These are phyloP conservation scores for Pyrenula aspistea DNA, from an alignment of 495 filamentous ascomycete genomes.

Conservation along the genomic window DNA sequence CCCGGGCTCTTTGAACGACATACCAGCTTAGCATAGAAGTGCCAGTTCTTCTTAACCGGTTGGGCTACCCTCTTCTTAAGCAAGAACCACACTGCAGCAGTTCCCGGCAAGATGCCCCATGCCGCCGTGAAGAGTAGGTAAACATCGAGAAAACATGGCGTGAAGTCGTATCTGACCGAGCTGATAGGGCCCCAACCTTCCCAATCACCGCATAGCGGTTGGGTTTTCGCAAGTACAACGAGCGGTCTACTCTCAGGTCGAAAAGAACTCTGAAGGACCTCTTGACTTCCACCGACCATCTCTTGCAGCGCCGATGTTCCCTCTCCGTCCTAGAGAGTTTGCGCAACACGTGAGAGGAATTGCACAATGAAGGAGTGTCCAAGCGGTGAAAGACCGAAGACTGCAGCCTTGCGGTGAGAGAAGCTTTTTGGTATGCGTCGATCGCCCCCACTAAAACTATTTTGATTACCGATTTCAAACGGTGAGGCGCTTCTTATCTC, in stretches of 20 bases:
- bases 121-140: conserved; percentile 65
- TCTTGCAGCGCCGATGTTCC: neutral
- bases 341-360: neutral
- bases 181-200: conserved; percentile 96
- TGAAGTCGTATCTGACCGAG: conserved; percentile 75
- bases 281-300: neutral
- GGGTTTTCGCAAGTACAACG: conserved; percentile 12
- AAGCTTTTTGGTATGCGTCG: neutral
- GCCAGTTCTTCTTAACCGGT: conserved; percentile 75
- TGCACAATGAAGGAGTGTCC: neutral
- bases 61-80: conserved; percentile 50
- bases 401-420: neutral
- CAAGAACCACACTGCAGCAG: conserved; percentile 63
- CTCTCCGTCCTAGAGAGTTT: neutral
- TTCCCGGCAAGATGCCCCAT: conserved; percentile 65
- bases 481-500: no score
- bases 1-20: conserved; percentile 15
- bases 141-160: conserved; percentile 89
- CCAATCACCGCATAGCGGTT: conserved; percentile 70
- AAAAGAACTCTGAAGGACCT: neutral
- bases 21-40: conserved; percentile 88
- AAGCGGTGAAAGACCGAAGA: no score
- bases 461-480: neutral
- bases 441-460: neutral
- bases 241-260: neutral